Evolutionary conservation across 495 filamentous ascomycete genomes (phyloP).

Genomic region (Echria macrotheca): DNA sequence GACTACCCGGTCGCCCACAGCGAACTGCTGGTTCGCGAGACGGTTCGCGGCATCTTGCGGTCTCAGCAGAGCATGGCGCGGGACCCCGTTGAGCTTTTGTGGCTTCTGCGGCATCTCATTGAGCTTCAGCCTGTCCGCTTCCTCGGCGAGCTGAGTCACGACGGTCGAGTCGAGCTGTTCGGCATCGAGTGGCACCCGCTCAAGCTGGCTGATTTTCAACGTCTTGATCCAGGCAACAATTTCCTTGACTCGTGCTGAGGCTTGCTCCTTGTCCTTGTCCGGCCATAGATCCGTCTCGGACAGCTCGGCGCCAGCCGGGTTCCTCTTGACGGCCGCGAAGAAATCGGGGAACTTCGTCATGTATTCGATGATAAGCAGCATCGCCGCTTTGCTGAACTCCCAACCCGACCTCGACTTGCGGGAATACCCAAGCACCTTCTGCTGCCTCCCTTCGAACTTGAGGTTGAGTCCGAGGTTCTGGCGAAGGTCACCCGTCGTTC

Average conservation of each 20-base stretch:
- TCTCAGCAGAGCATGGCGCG: conserved; percentile 79
- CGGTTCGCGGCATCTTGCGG: conserved; percentile 89
- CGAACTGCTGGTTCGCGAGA: conserved; percentile 77
- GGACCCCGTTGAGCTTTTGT: conserved; percentile 67
- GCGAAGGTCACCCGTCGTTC: conserved; percentile 64
- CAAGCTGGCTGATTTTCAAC: conserved; percentile 82
- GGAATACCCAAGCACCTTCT: conserved; percentile 94
- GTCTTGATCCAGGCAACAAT: conserved; percentile 89
- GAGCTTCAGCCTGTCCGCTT: conserved; percentile 56
- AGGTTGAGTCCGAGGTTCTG: conserved; percentile 92
- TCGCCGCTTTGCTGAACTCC: conserved; percentile 88
- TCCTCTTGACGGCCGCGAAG: conserved; percentile 75
- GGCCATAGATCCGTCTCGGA: conserved; percentile 80
- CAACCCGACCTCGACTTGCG: conserved; percentile 77
- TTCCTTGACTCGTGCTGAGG: conserved; percentile 68
- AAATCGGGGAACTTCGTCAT: conserved; percentile 95
- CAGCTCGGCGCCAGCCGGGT: conserved; percentile 43
- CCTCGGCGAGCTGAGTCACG: conserved; percentile 73
- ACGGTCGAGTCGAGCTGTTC: conserved; percentile 90
- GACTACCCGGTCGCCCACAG: conserved; percentile 82
- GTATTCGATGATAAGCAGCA: conserved; percentile 75
- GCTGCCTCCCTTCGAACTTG: conserved; percentile 92
- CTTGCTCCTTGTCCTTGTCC: conserved; percentile 56
- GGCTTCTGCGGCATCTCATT: conserved; percentile 38
- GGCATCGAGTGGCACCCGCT: conserved; percentile 88